Conservation (phyloP, 2,329 filamentous ascomycete species). For the Cordyceps farinosa region DNA sequence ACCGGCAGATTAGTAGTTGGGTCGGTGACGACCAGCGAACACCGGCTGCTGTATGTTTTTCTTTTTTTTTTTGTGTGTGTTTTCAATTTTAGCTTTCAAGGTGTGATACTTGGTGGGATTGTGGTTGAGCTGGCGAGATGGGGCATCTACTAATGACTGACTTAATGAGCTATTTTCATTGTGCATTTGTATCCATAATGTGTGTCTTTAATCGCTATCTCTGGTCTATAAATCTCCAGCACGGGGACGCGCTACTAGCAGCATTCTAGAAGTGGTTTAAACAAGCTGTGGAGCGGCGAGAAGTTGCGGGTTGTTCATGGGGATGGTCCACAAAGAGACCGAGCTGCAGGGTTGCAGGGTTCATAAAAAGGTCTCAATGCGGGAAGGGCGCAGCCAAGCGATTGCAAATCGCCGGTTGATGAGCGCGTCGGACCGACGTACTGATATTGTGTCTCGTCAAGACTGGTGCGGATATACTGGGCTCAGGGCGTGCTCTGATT, state of each 20-base stretch:
- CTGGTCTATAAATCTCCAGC: background rate
- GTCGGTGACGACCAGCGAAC: too few species aligned
- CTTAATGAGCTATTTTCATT: background rate
- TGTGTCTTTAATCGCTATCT: background rate
- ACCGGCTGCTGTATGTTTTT: too few species aligned
- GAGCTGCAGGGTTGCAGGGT: background rate
- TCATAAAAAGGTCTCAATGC: background rate
- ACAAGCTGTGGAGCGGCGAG: background rate
- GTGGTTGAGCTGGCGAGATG: background rate
- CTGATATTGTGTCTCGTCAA: background rate
- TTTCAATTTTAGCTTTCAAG: too few species aligned
- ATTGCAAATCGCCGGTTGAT: background rate
- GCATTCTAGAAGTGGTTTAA: background rate
- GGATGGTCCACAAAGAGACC: constrained; percentile 10
- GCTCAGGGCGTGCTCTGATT: too few species aligned
- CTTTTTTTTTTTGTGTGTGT: too few species aligned
- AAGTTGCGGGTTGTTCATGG: background rate
- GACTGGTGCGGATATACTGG: too few species aligned
- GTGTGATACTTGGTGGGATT: too few species aligned
- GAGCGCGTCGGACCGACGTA: constrained; percentile 6
- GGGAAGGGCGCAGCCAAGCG: background rate
- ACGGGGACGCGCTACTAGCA: background rate
- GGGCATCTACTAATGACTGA: background rate
- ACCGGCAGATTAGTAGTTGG: too few species aligned
- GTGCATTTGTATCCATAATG: background rate